These are phyloP conservation scores for Lophiotrema nucula DNA, from an alignment of 495 filamentous ascomycete genomes.

Conservation along the genomic window DNA sequence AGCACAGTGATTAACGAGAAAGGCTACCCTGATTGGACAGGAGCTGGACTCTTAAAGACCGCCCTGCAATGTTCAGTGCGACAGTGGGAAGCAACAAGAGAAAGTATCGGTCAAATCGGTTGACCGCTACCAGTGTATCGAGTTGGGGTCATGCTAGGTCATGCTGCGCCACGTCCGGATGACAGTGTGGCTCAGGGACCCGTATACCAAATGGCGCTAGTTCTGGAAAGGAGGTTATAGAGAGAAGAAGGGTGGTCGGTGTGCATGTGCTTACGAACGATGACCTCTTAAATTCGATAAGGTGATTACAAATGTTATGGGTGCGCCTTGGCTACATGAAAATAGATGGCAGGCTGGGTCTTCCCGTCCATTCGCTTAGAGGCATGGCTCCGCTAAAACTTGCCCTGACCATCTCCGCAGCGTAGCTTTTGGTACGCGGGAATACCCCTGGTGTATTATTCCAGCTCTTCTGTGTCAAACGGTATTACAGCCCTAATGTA, in stretches of 20 bases:
- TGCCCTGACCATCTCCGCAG: background rate
- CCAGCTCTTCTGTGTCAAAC: background rate
- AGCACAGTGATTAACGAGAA: background rate
- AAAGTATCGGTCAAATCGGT: too few relatives aligned
- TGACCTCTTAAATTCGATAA: too few relatives aligned
- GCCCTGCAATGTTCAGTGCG: too few relatives aligned
- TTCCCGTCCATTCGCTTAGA: background rate
- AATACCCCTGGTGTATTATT: background rate
- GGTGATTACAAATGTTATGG: background rate
- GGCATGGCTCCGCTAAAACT: background rate
- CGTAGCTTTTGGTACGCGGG: background rate
- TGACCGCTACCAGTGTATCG: too few relatives aligned
- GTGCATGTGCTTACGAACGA: too few relatives aligned
- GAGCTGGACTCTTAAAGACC: too few relatives aligned
- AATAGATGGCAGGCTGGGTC: background rate
- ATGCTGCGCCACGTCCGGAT: too few relatives aligned
- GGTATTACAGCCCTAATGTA: background rate
- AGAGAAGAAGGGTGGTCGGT: background rate
- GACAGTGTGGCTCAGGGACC: background rate
- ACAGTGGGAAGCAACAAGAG: too few relatives aligned
- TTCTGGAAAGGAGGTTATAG: background rate
- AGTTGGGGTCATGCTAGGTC: too few relatives aligned
- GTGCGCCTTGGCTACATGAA: background rate
- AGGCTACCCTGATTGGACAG: too few relatives aligned
- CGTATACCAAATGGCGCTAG: background rate